Evolutionary conservation across 2,329 filamentous ascomycete species (phyloP), one percentile per base, ranked within the genome.

Genomic region (Cladosporium austrohemisphaericum): DNA sequence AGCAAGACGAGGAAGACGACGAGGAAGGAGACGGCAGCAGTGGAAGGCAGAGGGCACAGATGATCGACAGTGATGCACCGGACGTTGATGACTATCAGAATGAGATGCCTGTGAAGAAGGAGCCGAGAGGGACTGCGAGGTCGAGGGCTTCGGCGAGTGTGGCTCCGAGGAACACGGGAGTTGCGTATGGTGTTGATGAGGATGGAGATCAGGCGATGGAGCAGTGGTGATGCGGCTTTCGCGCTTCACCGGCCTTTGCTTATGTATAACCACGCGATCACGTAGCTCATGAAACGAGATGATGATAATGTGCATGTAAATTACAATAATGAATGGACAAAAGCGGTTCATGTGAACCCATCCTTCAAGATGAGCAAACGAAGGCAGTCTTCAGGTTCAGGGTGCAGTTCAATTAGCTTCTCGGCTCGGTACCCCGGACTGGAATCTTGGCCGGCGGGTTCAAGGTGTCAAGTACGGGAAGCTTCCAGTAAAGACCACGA

Each of bases 1-100:
- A 70, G n/a, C 69, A 76, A 31, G 72, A 73, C 2, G 70, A 71
- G 3, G 68, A 67, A 1, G 65, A 63, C 3, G 67, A 64, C 2
- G 61, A 64, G 14, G 55, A 53, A 5, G 59, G 60, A 11, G 59
- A 57, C 18, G 58, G 64, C 33, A 51, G 54, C 57, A 57, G 50
- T 49, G 55, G 13, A 51, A 54, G 49, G 56, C 59, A 35, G 55
- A 62, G 13, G 40, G 57, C 31, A 60, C 65, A 46, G 62, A 57
- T 26, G 62, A 64, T 51, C 22, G 57, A 59, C 32, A 57, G 55
- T 32, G 58, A 58, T 38, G 59, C 49, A 16, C 57, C 52, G 45
- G 58, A 61, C 49, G 52, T 60, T 1, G 58, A 63, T 44, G 54
- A 54, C 11, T 44, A 56, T 18, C 52, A 51, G 10, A 48, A 41